Evolutionary conservation across 2,329 filamentous ascomycete species (phyloP).

Genomic region (Cordyceps fumosorosea): DNA sequence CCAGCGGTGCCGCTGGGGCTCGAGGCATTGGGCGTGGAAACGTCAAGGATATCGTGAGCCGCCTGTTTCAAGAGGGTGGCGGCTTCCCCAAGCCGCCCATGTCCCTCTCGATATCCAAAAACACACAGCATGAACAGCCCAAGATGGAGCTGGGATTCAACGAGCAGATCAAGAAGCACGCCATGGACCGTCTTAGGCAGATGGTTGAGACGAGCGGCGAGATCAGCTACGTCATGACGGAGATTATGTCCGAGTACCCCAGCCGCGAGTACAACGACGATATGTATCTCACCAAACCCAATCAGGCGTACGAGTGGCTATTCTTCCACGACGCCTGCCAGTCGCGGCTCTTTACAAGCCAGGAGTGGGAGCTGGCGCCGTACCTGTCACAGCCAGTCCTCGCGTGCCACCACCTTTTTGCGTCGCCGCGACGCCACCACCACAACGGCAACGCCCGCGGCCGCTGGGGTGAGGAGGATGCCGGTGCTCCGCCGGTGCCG

Average conservation of each 20-base stretch:
- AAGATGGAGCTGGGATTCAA: conserved; percentile 60
- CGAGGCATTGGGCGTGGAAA: conserved; percentile 66
- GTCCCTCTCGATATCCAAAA: conserved; percentile 33
- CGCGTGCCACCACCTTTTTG: conserved; percentile 88
- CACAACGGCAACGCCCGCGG: conserved; percentile 29
- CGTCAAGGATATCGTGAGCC: conserved; percentile 65
- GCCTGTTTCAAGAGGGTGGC: conserved; percentile 73
- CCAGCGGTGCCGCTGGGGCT: conserved; percentile 64
- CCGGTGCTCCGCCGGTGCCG: conserved; percentile 49
- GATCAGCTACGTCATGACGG: conserved; percentile 68
- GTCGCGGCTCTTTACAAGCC: conserved; percentile 68
- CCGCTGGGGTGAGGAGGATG: conserved; percentile 40
- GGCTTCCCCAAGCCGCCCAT: conserved; percentile 61
- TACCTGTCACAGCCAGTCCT: conserved; percentile 84
- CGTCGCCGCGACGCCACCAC: conserved; percentile 54
- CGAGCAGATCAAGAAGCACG: conserved; percentile 64
- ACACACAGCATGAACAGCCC: conserved; percentile 46
- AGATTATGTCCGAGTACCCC: conserved; percentile 83
- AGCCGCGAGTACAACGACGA: conserved; percentile 90
- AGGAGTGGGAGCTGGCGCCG: conserved; percentile 86
- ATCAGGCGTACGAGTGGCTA: conserved; percentile 86
- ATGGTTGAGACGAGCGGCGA: conserved; percentile 78
- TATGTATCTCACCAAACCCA: conserved; percentile 80
- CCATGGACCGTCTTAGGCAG: conserved; percentile 64
- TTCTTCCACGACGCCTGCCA: conserved; percentile 85